phyloP scores from a whole-genome alignment of 73 alveolate species.

The Blepharisma japonicum region DNA sequence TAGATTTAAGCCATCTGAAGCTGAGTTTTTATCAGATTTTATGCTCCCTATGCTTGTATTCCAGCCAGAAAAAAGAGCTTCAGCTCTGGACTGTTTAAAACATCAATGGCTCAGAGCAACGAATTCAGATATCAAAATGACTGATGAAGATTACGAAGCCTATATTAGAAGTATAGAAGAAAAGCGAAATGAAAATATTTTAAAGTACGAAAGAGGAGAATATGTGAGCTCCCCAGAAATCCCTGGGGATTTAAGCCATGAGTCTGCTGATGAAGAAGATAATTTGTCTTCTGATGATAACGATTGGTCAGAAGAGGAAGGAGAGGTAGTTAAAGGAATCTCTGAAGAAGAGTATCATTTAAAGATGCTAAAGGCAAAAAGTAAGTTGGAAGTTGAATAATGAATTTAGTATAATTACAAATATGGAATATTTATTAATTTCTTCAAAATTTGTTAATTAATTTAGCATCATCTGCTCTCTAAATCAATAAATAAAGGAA shows the following conservation, averaged over 20 bases:
- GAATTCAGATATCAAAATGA: slow-evolving; percentile 30
- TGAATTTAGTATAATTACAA: too few species aligned
- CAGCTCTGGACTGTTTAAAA: slow-evolving; percentile 65
- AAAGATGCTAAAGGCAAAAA: too few species aligned
- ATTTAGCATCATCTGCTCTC: too few species aligned
- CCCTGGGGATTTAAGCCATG: background rate
- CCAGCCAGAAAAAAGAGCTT: slow-evolving; percentile 71
- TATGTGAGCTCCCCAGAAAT: slow-evolving; percentile 10
- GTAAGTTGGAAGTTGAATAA: too few species aligned
- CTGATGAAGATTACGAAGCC: slow-evolving; percentile 17
- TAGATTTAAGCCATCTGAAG: slow-evolving; percentile 65
- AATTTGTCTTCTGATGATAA: background rate
- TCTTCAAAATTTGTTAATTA: too few species aligned
- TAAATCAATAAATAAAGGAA: too few species aligned
- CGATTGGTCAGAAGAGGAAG: too few species aligned
- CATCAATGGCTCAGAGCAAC: slow-evolving; percentile 70
- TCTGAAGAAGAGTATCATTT: too few species aligned
- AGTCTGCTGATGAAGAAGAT: slow-evolving; percentile 8
- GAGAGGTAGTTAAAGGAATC: too few species aligned
- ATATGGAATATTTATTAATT: too few species aligned
- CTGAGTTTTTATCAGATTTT: slow-evolving; percentile 72
- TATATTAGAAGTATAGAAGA: background rate
- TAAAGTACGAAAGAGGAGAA: background rate
- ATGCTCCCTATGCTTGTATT: slow-evolving; percentile 73
- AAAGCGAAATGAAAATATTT: background rate